These are phyloP conservation scores for Fusarium concolor DNA, from an alignment of 2,329 filamentous ascomycete species.

Conservation along the genomic window DNA sequence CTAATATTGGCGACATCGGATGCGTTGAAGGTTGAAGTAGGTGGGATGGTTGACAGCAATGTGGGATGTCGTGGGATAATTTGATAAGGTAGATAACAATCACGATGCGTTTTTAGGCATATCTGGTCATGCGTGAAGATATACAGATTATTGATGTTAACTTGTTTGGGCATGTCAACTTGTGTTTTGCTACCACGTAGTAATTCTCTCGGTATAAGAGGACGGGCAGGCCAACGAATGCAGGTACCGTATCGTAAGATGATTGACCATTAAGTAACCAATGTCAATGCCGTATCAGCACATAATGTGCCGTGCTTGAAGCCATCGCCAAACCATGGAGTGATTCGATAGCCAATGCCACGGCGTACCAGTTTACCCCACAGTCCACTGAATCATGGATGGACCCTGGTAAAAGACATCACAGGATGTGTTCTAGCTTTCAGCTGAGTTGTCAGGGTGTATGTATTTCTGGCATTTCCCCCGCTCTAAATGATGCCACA, in stretches of 20 bases:
- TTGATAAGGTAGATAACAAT: conserved; percentile 21
- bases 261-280: neutral
- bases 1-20: conserved; percentile 16
- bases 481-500: conserved; percentile 31
- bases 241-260: conserved; percentile 29
- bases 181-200: neutral
- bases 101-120: conserved; percentile 8
- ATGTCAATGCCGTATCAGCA: neutral
- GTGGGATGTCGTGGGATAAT: conserved; percentile 23
- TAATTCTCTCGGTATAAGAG: neutral
- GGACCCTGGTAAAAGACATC: conserved; percentile 29
- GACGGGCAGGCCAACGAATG: conserved; percentile 8
- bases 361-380: conserved; percentile 40
- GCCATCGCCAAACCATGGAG: conserved; percentile 25
- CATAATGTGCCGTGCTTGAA: conserved; percentile 14
- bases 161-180: neutral
- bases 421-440: conserved; percentile 30
- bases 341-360: conserved; percentile 32
- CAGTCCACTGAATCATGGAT: conserved; percentile 24
- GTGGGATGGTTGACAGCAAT: neutral
- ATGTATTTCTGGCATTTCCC: conserved; percentile 17
- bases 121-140: neutral
- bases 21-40: neutral
- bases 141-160: neutral
- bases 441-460: conserved; percentile 7